Conservation (phyloP, 768 basidiomycete genomes). For the Paxillus rubicundulus region DNA sequence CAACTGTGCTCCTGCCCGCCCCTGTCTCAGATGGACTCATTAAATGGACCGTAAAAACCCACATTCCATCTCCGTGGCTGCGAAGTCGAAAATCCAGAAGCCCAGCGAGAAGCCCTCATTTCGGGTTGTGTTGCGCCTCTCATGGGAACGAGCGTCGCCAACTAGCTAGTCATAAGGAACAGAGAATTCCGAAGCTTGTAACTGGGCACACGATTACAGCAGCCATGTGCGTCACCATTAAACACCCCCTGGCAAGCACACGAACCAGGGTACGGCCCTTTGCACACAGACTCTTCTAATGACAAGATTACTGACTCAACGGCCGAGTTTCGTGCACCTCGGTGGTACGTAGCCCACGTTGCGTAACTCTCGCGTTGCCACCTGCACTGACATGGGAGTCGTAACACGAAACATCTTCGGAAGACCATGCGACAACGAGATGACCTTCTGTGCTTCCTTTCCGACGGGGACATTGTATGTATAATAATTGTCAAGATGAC, state of each 20-base stretch:
- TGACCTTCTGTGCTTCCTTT: too few species aligned
- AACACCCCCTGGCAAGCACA: neutral
- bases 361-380: neutral
- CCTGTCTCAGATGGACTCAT: conserved; percentile 1
- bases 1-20: neutral
- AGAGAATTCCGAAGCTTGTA: neutral
- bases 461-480: neutral
- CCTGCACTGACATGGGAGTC: neutral
- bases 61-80: conserved; percentile 11
- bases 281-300: neutral
- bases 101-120: neutral
- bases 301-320: neutral
- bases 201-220: neutral
- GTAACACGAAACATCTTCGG: neutral
- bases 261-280: neutral
- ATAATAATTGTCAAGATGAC: neutral
- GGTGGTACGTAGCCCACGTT: neutral
- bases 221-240: neutral
- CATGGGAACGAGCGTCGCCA: neutral
- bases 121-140: neutral
- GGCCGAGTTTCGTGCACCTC: neutral
- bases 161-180: neutral
- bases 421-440: neutral
- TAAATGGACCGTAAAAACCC: conserved; percentile 2
- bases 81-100: conserved; percentile 11